A percentile compares a stretch with the other conserved stretches of the same genome.
Conservation (phyloP, 2,329 filamentous ascomycete genomes). For the Neonectria ditissima region DNA sequence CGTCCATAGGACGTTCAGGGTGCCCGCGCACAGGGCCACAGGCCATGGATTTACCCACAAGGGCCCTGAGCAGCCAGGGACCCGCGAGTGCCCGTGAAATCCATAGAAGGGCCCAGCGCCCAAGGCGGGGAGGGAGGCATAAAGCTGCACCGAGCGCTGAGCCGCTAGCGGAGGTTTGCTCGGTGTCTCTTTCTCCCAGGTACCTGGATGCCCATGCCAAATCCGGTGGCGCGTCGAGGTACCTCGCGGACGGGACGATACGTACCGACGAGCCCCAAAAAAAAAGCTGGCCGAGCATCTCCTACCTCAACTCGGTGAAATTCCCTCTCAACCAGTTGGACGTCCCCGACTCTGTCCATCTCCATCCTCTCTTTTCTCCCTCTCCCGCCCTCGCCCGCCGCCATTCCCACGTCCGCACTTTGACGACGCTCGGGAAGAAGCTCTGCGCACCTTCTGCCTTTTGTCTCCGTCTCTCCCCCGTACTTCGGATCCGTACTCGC, state of each 20-base stretch:
- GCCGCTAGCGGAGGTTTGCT: conserved; percentile 41
- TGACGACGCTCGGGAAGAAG: conserved; percentile 43
- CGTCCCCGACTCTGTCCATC: conserved; percentile 41
- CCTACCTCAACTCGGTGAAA: conserved; percentile 44
- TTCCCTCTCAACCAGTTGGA: conserved; percentile 47
- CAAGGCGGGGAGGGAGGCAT: conserved; percentile 41
- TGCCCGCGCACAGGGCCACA: conserved; percentile 10
- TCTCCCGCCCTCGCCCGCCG: conserved; percentile 29
- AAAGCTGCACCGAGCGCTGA: conserved; percentile 45
- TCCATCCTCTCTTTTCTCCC: conserved; percentile 39
- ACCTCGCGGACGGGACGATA: conserved; percentile 46
- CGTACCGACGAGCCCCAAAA: conserved; percentile 48
- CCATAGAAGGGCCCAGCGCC: not conserved
- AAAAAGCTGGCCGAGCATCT: conserved; percentile 46
- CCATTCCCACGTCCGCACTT: conserved; percentile 42
- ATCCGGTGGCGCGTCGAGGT: conserved; percentile 30
- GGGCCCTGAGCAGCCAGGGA: conserved; percentile 9
- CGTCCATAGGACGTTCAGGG: conserved; percentile 19
- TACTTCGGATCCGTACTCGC: conserved; percentile 27
- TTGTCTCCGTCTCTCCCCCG: conserved; percentile 27
- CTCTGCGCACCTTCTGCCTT: conserved; percentile 39
- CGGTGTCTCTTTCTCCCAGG: conserved; percentile 41
- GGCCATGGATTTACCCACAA: conserved; percentile 8
- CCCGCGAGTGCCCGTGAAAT: no score
- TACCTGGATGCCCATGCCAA: conserved; percentile 30